phyloP scores from a whole-genome alignment of 768 basidiomycete species.

The Serendipita sp. region DNA sequence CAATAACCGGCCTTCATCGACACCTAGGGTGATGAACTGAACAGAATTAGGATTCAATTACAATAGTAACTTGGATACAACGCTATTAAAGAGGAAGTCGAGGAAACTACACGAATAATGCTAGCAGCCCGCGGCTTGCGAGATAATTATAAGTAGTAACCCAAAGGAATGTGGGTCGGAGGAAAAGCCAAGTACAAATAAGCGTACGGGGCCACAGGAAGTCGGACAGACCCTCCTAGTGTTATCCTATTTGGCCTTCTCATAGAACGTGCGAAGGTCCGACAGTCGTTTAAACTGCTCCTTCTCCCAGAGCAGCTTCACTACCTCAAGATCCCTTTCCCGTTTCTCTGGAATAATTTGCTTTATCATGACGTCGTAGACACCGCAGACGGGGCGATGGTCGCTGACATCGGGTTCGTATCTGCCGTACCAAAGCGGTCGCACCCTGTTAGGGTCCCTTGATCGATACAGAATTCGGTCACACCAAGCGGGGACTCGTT shows the following conservation, averaged over 20 bases:
- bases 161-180: background rate
- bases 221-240: background rate
- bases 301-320: background rate
- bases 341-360: slow-evolving; percentile 43
- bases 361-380: slow-evolving; percentile 60
- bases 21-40: no score
- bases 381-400: slow-evolving; percentile 77
- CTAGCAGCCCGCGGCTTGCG: no score
- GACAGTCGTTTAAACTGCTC: background rate
- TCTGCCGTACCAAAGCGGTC: slow-evolving; percentile 53
- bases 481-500: slow-evolving; percentile 88
- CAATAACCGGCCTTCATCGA: no score
- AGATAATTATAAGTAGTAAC: background rate
- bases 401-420: slow-evolving; percentile 84
- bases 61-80: no score
- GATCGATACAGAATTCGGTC: slow-evolving; percentile 78
- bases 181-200: background rate
- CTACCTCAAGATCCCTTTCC: slow-evolving; percentile 10
- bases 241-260: background rate
- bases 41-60: no score
- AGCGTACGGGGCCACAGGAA: background rate
- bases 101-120: no score
- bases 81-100: no score
- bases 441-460: slow-evolving; percentile 32
- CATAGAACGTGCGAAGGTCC: background rate